phyloP scores from a whole-genome alignment of 1,139 yeast genomes.

The Zygosaccharomyces pseudobailii region DNA sequence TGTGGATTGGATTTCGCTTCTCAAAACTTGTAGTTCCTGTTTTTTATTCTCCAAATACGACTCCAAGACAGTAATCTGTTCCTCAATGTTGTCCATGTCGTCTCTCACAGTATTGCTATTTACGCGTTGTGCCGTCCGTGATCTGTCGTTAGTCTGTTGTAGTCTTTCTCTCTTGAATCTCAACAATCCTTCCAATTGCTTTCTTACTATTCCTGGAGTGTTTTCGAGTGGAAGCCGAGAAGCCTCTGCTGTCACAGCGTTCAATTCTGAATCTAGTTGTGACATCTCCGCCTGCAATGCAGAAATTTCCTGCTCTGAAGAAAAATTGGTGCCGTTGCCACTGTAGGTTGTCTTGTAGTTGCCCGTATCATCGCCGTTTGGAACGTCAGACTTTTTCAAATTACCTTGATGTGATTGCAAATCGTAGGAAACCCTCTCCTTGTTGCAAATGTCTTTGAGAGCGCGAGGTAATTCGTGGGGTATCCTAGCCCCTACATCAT shows the following conservation, averaged over 20 bases:
- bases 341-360: slow-evolving; percentile 13
- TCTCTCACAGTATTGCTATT: slow-evolving; percentile 39
- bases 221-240: slow-evolving; percentile 37
- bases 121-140: slow-evolving; percentile 10
- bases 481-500: slow-evolving; percentile 69
- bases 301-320: slow-evolving; percentile 72
- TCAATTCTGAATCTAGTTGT: slow-evolving; percentile 62
- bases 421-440: slow-evolving; percentile 77
- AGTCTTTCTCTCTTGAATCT: slow-evolving; percentile 55
- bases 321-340: not conserved
- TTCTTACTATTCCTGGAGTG: slow-evolving; percentile 43
- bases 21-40: slow-evolving; percentile 43
- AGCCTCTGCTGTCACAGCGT: slow-evolving; percentile 53
- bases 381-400: slow-evolving; percentile 28
- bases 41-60: slow-evolving; percentile 47
- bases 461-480: slow-evolving; percentile 96
- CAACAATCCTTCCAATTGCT: slow-evolving; percentile 78
- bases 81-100: slow-evolving; percentile 45
- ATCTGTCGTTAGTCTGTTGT: slow-evolving; percentile 31
- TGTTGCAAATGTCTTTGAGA: slow-evolving; percentile 84
- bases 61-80: slow-evolving; percentile 51
- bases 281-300: slow-evolving; percentile 73
- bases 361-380: slow-evolving; percentile 28
- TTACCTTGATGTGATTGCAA: slow-evolving; percentile 49
- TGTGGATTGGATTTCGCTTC: slow-evolving; percentile 36